Evolutionary conservation across 2,329 filamentous ascomycete species (phyloP), one percentile per base, ranked within the genome.

Genomic region (Colletotrichum sp.): DNA sequence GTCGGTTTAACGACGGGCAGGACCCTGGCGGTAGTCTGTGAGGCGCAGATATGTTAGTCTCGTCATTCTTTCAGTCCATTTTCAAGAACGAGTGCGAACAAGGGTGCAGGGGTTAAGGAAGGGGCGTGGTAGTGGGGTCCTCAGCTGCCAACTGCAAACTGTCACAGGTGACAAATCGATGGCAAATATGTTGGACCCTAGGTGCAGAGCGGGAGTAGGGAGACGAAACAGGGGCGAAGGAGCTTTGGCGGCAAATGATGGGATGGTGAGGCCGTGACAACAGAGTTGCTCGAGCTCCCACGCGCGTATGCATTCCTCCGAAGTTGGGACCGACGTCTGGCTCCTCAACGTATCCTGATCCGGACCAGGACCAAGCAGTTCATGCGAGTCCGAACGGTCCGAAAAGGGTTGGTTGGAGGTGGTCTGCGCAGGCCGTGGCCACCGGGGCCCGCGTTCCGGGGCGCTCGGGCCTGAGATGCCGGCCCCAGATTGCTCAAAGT

Each of bases 1-100:
- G 93, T 93, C 76, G 95, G 94, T 84, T 96, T 96, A 77, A 92
- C 89, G 81, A 93, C 92, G 72, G 90, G 88, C 77, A 96, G 88
- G 34, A 91, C 93, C 77, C 92, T 92, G 72, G 95, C 86, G 10
- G 91, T 90, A 66, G 93, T 93, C 92, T 95, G 81, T 78, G 81
- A 74, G 57, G 13, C n/a, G 59, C 34, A 59, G 7, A 44, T 28
- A 62, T 57, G 78, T 79, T 71, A 80, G 79, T 71, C 44, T 63
- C 57, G 15, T 13, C 26, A 10, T 24, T 12, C 30, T n/a, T n/a
- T 9, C 34, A 12, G 15, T 32, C 62, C 30, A 64, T 64, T 2
- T 10, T 34, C 30, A 64, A 21, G 16, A 26, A 64, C 13, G 62
- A 39, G n/a, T 21, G 26, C 59, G 28, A 32, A 60, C 10, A 34